Percentiles rank a stretch among this genome's conserved stretches.
These are phyloP conservation scores for Penicillium digitatum DNA, from an alignment of 2,329 filamentous ascomycete genomes.

Conservation along the genomic window DNA sequence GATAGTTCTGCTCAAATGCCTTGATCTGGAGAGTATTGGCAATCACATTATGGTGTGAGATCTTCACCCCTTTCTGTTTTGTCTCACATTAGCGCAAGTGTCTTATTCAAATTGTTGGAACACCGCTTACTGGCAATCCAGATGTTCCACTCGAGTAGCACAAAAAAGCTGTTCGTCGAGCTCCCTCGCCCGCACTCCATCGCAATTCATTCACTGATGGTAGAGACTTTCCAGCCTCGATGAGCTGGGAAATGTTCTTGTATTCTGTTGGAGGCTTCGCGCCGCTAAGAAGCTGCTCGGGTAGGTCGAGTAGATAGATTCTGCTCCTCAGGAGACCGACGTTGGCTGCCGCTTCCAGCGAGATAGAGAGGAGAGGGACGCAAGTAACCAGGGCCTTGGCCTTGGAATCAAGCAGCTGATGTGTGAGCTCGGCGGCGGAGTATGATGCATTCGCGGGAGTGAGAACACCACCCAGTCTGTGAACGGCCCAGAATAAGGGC, in stretches of 20 bases:
- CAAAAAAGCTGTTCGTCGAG: constrained; percentile 67
- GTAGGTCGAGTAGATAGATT: constrained; percentile 67
- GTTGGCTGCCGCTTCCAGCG: constrained; percentile 61
- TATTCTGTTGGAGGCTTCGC: constrained; percentile 46
- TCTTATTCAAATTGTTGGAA: not conserved
- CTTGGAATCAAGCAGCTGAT: constrained; percentile 66
- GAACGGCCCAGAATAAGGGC: constrained; percentile 67
- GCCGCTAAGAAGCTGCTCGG: constrained; percentile 51
- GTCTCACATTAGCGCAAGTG: not conserved
- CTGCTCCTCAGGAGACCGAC: constrained; percentile 60
- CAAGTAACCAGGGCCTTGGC: constrained; percentile 71
- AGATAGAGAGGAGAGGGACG: constrained; percentile 59
- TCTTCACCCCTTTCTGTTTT: constrained; percentile 73
- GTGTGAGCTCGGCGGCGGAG: constrained; percentile 63
- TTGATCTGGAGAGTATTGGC: constrained; percentile 66
- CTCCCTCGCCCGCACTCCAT: constrained; percentile 42
- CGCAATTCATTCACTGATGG: constrained; percentile 40
- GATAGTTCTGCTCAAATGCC: constrained; percentile 47
- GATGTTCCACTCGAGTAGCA: constrained; percentile 80
- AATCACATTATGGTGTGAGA: constrained; percentile 74
- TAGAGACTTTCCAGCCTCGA: constrained; percentile 54
- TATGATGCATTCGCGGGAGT: constrained; percentile 74
- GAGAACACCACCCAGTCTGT: constrained; percentile 68
- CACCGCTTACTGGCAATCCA: constrained; percentile 61
- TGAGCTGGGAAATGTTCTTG: constrained; percentile 63